phyloP scores from a whole-genome alignment of 2,329 filamentous ascomycete species.

The Aureobasidium sp. region DNA sequence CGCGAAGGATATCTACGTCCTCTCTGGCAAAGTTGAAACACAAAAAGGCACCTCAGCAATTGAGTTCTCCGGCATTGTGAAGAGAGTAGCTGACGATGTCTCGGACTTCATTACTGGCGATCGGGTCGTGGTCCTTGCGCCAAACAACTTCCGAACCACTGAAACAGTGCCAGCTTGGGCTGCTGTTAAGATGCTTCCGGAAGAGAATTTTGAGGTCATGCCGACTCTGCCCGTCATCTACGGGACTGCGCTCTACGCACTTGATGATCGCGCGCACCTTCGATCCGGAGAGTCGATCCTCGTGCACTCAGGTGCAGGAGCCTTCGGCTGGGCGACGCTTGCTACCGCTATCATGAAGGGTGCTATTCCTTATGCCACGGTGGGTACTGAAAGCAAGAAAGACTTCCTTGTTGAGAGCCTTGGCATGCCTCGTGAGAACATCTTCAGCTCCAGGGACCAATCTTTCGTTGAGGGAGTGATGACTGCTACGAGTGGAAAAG shows the following conservation, averaged over 20 bases:
- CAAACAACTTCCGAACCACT: no score
- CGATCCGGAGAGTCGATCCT: conserved; percentile 24
- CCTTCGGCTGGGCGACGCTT: background rate
- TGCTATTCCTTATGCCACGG: background rate
- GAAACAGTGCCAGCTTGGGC: no score
- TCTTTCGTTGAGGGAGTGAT: conserved; percentile 23
- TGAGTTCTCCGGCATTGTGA: no score
- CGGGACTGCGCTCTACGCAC: conserved; percentile 24
- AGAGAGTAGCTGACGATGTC: no score
- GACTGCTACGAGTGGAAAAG: conserved; percentile 21
- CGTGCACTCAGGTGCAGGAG: background rate
- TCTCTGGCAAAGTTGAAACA: no score
- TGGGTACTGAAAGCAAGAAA: background rate
- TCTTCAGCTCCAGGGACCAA: conserved; percentile 25
- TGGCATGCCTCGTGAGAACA: conserved; percentile 23
- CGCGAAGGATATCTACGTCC: no score
- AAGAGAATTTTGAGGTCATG: no score
- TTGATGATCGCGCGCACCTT: conserved; percentile 25
- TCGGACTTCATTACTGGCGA: no score
- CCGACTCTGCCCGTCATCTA: conserved; percentile 22
- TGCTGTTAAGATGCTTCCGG: no score
- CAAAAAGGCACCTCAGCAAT: no score
- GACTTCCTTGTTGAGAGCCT: background rate
- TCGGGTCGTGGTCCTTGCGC: no score
- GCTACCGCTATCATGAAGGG: background rate